phyloP scores from a whole-genome alignment of 371 early-diverging fungal species.

The Rhizopus sp. region DNA sequence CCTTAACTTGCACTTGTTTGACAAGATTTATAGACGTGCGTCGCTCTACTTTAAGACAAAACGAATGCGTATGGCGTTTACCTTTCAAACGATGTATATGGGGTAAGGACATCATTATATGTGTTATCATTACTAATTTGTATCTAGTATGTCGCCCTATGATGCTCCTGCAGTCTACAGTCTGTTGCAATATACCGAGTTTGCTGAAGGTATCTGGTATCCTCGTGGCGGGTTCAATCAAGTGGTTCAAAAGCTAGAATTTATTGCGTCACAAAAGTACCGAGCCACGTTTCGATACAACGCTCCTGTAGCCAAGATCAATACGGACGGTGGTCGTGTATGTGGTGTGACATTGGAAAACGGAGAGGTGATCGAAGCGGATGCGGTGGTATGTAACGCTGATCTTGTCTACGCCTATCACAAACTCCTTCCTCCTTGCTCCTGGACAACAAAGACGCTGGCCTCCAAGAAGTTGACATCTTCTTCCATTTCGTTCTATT shows the following conservation, averaged over 20 bases:
- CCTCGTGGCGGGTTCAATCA: slow-evolving; percentile 66
- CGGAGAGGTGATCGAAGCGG: slow-evolving; percentile 52
- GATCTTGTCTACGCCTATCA: slow-evolving; percentile 66
- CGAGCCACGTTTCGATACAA: slow-evolving; percentile 54
- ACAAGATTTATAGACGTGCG: slow-evolving; percentile 51
- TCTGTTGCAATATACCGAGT: slow-evolving; percentile 63
- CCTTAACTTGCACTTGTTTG: slow-evolving; percentile 54
- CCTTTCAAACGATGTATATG: slow-evolving; percentile 66
- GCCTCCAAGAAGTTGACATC: slow-evolving; percentile 56
- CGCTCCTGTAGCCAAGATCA: slow-evolving; percentile 51
- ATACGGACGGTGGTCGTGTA: slow-evolving; percentile 32
- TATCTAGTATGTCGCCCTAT: slow-evolving; percentile 66
- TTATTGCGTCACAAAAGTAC: slow-evolving; percentile 48
- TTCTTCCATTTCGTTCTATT: slow-evolving; percentile 65
- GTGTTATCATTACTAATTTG: slow-evolving; percentile 5
- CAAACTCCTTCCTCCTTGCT: slow-evolving; percentile 52
- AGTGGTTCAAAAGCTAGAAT: slow-evolving; percentile 55
- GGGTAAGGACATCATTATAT: slow-evolving; percentile 34
- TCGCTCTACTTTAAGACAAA: slow-evolving; percentile 56
- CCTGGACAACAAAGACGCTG: slow-evolving; percentile 41
- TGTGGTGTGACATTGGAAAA: slow-evolving; percentile 58
- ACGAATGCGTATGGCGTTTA: slow-evolving; percentile 66
- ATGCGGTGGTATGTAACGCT: slow-evolving; percentile 66
- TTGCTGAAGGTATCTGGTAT: slow-evolving; percentile 69
- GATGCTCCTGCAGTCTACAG: slow-evolving; percentile 69